Percentiles rank a stretch among this genome's conserved stretches.
Evolutionary conservation across 495 filamentous ascomycete species (phyloP).

Genomic region (Usnea hakonensis): DNA sequence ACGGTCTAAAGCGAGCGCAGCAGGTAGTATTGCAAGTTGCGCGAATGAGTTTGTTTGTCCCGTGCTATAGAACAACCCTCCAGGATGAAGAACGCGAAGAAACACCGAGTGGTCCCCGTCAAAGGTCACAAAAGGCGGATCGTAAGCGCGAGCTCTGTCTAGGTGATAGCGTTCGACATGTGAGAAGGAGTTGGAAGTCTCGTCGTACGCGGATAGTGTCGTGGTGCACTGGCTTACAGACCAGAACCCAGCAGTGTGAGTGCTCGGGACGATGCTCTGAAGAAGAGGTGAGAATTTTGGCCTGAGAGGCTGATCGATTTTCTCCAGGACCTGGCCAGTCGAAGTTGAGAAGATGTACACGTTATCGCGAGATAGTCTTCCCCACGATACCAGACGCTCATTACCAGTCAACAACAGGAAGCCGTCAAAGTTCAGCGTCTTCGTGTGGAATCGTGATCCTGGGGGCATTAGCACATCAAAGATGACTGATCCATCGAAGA

Average conservation of each 20-base stretch:
- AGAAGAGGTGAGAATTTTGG: too few relatives aligned
- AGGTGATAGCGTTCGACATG: neutral
- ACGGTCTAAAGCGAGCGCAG: neutral
- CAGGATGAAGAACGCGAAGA: too few relatives aligned
- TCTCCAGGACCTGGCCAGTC: neutral
- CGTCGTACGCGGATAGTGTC: neutral
- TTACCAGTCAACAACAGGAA: neutral
- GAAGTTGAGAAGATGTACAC: neutral
- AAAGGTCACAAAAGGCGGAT: neutral
- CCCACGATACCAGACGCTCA: neutral
- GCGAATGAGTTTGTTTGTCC: too few relatives aligned
- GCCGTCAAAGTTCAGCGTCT: fast-evolving
- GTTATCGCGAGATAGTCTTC: neutral
- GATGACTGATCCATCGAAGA: neutral
- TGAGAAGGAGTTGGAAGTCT: neutral
- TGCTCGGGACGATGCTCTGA: neutral
- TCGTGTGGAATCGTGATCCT: neutral
- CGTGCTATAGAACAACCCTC: too few relatives aligned
- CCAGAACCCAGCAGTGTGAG: neutral
- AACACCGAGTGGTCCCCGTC: neutral
- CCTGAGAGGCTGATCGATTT: neutral
- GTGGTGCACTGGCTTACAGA: neutral
- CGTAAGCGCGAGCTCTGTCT: neutral
- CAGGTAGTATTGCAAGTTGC: too few relatives aligned
- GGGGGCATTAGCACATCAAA: neutral